These are phyloP conservation scores for Fusarium falciforme DNA, from an alignment of 2,329 filamentous ascomycete species.

Conservation along the genomic window DNA sequence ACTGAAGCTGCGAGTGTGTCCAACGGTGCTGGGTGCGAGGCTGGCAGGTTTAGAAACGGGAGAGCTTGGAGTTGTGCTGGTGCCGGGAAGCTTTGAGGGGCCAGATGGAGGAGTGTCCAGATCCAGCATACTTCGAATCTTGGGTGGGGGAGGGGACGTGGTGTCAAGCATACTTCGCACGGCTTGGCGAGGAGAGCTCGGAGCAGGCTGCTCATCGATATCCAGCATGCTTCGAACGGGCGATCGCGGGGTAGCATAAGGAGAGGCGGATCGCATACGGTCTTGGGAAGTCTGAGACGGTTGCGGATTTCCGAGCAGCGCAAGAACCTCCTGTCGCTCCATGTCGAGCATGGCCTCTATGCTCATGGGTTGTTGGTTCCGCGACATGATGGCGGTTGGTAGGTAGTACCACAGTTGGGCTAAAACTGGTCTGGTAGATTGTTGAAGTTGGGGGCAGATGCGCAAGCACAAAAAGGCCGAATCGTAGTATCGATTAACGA, in stretches of 20 bases:
- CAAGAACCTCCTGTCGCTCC: constrained; percentile 79
- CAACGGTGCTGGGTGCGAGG: constrained; percentile 36
- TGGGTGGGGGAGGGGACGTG: constrained; percentile 53
- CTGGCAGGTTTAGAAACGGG: constrained; percentile 40
- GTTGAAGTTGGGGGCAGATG: neutral
- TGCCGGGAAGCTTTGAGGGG: constrained; percentile 41
- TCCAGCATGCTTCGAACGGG: constrained; percentile 68
- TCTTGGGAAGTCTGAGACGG: constrained; percentile 41
- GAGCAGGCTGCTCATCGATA: constrained; percentile 31
- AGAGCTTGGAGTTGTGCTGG: constrained; percentile 50
- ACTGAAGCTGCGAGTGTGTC: constrained; percentile 62
- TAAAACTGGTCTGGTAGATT: neutral
- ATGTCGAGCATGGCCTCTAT: constrained; percentile 82
- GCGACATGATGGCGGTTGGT: constrained; percentile 47
- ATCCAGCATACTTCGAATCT: constrained; percentile 65
- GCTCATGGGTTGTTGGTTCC: constrained; percentile 68
- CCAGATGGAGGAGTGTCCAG: constrained; percentile 51
- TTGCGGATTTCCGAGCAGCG: constrained; percentile 69
- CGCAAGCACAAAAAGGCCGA: neutral
- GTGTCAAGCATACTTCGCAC: constrained; percentile 64
- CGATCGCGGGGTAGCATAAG: constrained; percentile 69
- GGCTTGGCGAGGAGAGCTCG: constrained; percentile 58
- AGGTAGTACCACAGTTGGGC: constrained; percentile 4
- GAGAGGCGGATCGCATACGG: constrained; percentile 62
- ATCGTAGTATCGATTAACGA: neutral